Evolutionary conservation across 2,329 filamentous ascomycete genomes (phyloP).

Genomic region (Rhynchosporium secalis): DNA sequence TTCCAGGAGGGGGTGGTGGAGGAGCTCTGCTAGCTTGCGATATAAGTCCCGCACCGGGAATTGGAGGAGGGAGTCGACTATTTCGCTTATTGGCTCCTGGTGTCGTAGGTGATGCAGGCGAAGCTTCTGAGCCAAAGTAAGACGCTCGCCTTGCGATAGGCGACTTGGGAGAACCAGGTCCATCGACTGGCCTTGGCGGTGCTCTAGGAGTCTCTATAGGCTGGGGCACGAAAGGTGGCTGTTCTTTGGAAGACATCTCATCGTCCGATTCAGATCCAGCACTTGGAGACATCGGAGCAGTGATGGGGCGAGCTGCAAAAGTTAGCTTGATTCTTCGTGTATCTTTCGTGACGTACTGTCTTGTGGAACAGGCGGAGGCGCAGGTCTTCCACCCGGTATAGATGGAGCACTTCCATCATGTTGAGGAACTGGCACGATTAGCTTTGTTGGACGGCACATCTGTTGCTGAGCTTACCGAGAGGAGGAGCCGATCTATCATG

Average conservation of each 20-base stretch:
- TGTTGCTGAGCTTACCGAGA: conserved; percentile 30
- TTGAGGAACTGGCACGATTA: conserved; percentile 33
- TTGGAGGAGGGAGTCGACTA: conserved; percentile 58
- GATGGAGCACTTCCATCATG: conserved; percentile 38
- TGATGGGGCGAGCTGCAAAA: conserved; percentile 62
- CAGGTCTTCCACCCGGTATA: conserved; percentile 48
- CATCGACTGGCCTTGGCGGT: conserved; percentile 46
- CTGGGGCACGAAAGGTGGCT: conserved; percentile 46
- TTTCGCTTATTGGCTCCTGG: conserved; percentile 51
- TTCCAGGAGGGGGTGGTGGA: conserved; percentile 62
- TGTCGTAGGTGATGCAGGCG: conserved; percentile 42
- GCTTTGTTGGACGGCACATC: neutral
- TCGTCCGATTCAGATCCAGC: conserved; percentile 87
- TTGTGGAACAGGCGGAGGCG: conserved; percentile 57
- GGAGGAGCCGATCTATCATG: conserved; percentile 41
- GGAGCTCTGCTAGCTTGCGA: conserved; percentile 58
- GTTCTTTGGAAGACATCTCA: conserved; percentile 65
- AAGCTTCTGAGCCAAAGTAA: conserved; percentile 40
- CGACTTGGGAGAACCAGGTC: conserved; percentile 45
- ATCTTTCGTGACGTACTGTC: conserved; percentile 56
- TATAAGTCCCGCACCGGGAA: conserved; percentile 54
- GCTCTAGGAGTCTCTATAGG: conserved; percentile 46
- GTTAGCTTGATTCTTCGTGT: conserved; percentile 20
- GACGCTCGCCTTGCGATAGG: conserved; percentile 42
- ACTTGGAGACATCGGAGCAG: conserved; percentile 63